These are phyloP conservation scores for Globisporangium viniferum DNA, from an alignment of 352 stramenopile species.

Conservation along the genomic window DNA sequence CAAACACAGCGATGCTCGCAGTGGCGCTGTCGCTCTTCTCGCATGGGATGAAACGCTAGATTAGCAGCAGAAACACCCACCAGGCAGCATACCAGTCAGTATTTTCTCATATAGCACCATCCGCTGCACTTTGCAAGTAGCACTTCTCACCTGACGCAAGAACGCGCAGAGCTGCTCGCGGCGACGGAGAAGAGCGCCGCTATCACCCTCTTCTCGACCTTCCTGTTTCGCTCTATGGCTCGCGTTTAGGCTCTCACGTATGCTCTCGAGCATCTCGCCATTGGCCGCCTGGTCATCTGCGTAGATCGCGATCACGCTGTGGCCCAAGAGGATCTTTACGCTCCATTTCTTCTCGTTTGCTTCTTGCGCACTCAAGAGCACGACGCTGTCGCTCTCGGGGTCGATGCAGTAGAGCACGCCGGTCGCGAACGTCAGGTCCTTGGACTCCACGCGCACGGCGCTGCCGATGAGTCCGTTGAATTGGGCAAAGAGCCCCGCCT, in stretches of 20 bases:
- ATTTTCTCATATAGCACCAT: background rate
- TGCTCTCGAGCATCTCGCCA: slow-evolving; percentile 6
- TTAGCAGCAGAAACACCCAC: background rate
- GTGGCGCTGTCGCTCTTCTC: slow-evolving; percentile 4
- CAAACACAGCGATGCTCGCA: slow-evolving; percentile 30
- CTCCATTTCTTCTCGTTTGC: background rate
- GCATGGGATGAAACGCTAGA: slow-evolving; percentile 19
- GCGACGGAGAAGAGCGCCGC: background rate
- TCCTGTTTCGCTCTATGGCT: background rate
- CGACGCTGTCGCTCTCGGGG: slow-evolving; percentile 51
- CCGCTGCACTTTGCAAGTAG: background rate
- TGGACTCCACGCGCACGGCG: slow-evolving; percentile 32
- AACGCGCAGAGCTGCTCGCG: slow-evolving; percentile 10
- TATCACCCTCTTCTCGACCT: background rate
- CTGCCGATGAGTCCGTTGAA: slow-evolving; percentile 31
- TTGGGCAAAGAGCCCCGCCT: slow-evolving; percentile 31
- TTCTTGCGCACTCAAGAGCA: slow-evolving; percentile 28
- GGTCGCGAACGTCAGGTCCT: slow-evolving; percentile 29
- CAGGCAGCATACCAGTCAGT: background rate
- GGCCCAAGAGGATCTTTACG: slow-evolving; percentile 13
- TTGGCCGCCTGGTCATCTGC: background rate
- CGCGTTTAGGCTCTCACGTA: background rate
- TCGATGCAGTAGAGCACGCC: slow-evolving; percentile 59
- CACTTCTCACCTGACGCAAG: background rate
- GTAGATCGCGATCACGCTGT: slow-evolving; percentile 7